Evolutionary conservation across 2,329 filamentous ascomycete genomes (phyloP).

Genomic region (Cladophialophora carrionii): DNA sequence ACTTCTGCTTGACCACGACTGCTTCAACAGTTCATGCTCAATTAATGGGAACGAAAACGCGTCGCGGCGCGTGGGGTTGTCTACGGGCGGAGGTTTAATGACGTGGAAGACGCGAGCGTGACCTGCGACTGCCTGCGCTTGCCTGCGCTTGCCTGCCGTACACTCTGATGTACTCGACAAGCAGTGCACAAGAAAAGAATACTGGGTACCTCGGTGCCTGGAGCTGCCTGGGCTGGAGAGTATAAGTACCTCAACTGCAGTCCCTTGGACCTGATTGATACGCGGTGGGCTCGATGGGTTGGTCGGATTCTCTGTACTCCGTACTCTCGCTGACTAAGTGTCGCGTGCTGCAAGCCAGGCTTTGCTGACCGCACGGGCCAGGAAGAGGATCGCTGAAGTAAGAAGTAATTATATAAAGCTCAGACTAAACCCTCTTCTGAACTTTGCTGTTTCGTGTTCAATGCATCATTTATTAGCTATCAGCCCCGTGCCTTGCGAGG

Average conservation of each 20-base stretch:
- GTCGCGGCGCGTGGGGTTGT: slow-evolving; percentile 8
- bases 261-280: neutral
- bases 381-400: neutral
- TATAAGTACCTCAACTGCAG: neutral
- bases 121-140: neutral
- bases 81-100: neutral
- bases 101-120: neutral
- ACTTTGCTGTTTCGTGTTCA: slow-evolving; percentile 7
- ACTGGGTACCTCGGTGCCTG: neutral
- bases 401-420: slow-evolving; percentile 1
- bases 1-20: neutral
- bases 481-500: slow-evolving; percentile 20
- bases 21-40: neutral
- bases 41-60: neutral
- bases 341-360: neutral
- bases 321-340: neutral
- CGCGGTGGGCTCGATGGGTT: neutral
- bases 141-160: neutral
- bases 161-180: neutral
- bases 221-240: neutral
- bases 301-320: neutral
- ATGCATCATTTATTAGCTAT: slow-evolving; percentile 29
- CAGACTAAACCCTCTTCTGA: neutral
- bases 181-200: neutral
- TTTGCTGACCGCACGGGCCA: neutral